phyloP scores from a whole-genome alignment of 2,329 filamentous ascomycete genomes.

The Cordyceps pruinosa region DNA sequence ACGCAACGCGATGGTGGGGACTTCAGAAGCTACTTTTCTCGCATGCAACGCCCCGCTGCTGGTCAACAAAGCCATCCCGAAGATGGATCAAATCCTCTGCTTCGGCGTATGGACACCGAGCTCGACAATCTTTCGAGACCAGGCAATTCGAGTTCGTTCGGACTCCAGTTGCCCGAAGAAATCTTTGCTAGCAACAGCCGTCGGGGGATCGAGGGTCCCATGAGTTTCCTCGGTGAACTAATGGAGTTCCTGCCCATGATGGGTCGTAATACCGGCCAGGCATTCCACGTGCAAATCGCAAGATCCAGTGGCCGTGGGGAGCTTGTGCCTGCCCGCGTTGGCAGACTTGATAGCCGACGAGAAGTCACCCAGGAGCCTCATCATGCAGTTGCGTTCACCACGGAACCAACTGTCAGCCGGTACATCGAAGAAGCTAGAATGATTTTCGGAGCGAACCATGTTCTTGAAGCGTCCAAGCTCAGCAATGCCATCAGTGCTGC shows the following conservation, averaged over 20 bases:
- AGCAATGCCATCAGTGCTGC: conserved; percentile 62
- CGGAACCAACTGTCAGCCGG: conserved; percentile 64
- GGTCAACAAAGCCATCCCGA: conserved; percentile 51
- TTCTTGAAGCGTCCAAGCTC: conserved; percentile 61
- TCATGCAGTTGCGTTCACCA: conserved; percentile 69
- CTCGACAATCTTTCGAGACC: conserved; percentile 43
- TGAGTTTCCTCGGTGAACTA: conserved; percentile 49
- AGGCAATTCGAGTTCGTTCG: conserved; percentile 45
- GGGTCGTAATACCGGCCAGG: conserved; percentile 38
- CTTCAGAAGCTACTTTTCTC: conserved; percentile 42
- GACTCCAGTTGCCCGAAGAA: conserved; percentile 41
- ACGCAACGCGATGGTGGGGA: conserved; percentile 48
- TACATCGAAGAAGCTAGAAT: conserved; percentile 90
- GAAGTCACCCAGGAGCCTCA: conserved; percentile 52
- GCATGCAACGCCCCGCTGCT: conserved; percentile 48
- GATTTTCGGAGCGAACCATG: conserved; percentile 62
- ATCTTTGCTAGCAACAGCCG: conserved; percentile 34
- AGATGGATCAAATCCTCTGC: conserved; percentile 79
- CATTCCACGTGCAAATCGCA: conserved; percentile 55
- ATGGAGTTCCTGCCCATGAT: conserved; percentile 47
- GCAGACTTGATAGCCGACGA: conserved; percentile 42
- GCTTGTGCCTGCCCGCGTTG: conserved; percentile 33
- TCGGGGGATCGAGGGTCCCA: conserved; percentile 40
- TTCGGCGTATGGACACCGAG: conserved; percentile 53
- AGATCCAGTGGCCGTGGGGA: conserved; percentile 46